phyloP scores from a whole-genome alignment of 331 rosid species.

The Quercus lobata region DNA sequence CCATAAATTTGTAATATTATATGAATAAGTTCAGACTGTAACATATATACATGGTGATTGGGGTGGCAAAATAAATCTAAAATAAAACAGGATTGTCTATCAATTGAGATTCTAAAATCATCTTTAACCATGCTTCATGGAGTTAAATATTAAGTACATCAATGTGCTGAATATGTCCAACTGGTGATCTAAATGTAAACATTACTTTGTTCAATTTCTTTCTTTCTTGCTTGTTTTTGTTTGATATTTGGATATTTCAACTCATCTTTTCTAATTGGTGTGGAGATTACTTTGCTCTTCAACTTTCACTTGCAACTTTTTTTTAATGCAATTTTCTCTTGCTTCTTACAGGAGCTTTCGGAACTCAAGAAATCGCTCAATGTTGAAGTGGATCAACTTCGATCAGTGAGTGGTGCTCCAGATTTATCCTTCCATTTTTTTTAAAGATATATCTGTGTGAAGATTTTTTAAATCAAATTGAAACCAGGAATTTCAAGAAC shows the following conservation, averaged over 20 bases:
- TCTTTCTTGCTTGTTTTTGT: constrained; percentile 5
- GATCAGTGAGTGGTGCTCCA: constrained; percentile 54
- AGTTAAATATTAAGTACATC: not conserved
- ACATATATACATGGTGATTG: not conserved
- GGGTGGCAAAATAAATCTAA: not conserved
- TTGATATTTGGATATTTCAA: not conserved
- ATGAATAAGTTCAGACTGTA: not conserved
- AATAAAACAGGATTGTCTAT: not conserved
- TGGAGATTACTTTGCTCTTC: not conserved
- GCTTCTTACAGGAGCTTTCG: constrained; percentile 68
- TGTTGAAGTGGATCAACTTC: constrained; percentile 88
- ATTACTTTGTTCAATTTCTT: not conserved
- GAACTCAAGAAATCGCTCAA: constrained; percentile 91
- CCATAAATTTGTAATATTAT: not conserved
- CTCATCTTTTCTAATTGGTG: not conserved
- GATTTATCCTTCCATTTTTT: constrained; percentile 10
- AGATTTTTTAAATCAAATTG: constrained; percentile 1
- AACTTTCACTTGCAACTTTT: not conserved
- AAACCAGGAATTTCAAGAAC: constrained; percentile 87
- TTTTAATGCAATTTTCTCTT: constrained; percentile 5
- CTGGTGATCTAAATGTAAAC: not conserved
- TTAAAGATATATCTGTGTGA: not conserved
- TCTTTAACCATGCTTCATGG: not conserved
- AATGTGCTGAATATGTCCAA: not conserved
- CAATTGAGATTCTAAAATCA: not conserved